Percentiles rank a stretch among this genome's conserved stretches.
phyloP scores from a whole-genome alignment of 73 alveolate species.

The Paramecium caudatum region DNA sequence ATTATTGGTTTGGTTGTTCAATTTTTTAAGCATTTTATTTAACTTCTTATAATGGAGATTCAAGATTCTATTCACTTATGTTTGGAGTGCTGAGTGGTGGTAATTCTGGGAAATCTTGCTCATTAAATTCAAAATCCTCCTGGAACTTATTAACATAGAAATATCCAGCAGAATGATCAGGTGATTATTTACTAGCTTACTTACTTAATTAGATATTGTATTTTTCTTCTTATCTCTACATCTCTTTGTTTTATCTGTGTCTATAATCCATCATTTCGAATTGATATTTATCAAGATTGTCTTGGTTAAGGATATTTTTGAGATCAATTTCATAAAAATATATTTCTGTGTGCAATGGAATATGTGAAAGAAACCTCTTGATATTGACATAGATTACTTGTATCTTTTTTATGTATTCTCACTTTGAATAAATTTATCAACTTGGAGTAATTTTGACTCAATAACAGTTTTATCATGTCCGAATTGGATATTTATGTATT shows the following conservation, averaged over 20 bases:
- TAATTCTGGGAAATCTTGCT: not conserved
- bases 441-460: not conserved
- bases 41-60: not conserved
- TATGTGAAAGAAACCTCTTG: constrained; percentile 45
- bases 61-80: too few species aligned
- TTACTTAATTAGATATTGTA: not conserved
- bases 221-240: not conserved
- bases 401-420: not conserved
- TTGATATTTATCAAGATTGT: not conserved
- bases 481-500: not conserved
- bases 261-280: not conserved
- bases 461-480: not conserved
- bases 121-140: not conserved
- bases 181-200: too few species aligned
- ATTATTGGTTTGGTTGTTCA: not conserved
- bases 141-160: not conserved
- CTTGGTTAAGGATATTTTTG: not conserved
- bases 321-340: constrained; percentile 19
- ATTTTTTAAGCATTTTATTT: not conserved
- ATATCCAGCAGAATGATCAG: too few species aligned
- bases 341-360: constrained; percentile 29
- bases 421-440: not conserved
- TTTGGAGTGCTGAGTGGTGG: not conserved
- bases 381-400: not conserved
- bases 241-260: not conserved